Base-by-base conservation (phyloP, 208 protist genomes). In the Acanthamoeba polyphaga region DNA sequence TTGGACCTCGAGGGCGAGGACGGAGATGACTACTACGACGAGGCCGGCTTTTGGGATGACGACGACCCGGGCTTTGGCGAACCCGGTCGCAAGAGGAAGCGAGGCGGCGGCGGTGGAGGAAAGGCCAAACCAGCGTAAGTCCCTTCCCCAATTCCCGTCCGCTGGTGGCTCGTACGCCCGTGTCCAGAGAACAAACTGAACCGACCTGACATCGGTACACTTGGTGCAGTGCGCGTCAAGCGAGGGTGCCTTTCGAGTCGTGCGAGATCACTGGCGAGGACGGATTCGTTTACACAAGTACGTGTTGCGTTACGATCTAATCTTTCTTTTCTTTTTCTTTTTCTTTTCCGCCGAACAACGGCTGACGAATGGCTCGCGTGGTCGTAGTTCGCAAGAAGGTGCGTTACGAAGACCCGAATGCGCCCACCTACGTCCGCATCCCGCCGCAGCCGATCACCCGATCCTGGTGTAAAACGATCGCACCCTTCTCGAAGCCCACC, bases 21-120 rank as follows among this genome's bases (percentile, higher is more conserved):
- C 29, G 82, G 58, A 3, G 84, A 70, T 8, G 84, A 90, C 74
- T 94, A 88, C 38, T 94, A 55, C n/a, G 84, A 70, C 29, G 94
- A 88, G 24, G 87, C 43, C 24, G 62, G 95, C 46, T 95, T 94
- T 46, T 95, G 90, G 90, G 94, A 95, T 13, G 82, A 92, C 17
- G 88, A 95, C 17, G 76, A 93, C 60, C 66, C 55, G 29, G 84
- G 60, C 84, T 62, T 72, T 72, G 51, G 58, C 53, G 51, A 90
- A 6, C 17, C 32, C 10, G 84, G 58, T n/a, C 84, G 84, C 84
- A 90, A 90, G 27, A 9, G 84, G 13, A 66, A 62, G 32, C n/a
- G 38, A 29, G 60, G 84, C 53, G 51, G 49, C 4, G 53, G 78
- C 32, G 53, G n/a, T 10, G 62, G 62, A 29, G 62, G 19, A 68